Conservation (phyloP, 1,284 basidiomycete species). For the Heterobasidion parviporum region DNA sequence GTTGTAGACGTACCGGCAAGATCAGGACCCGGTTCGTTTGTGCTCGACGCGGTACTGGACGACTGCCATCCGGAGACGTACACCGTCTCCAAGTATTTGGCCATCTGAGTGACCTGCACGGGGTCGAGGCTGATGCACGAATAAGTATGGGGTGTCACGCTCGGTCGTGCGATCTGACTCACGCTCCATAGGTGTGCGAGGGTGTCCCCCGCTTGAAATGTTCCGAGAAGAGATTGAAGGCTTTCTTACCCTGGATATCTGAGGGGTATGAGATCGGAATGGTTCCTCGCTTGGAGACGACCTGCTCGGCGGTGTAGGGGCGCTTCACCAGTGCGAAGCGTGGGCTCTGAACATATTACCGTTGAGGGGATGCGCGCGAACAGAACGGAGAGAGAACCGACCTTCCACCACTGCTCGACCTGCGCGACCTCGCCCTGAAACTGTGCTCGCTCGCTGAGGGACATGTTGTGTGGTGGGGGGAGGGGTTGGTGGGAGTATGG, state of each 20-base stretch:
- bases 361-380: slow-evolving; percentile 1
- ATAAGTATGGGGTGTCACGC: not conserved
- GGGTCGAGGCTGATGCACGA: slow-evolving; percentile 72
- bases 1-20: slow-evolving; percentile 64
- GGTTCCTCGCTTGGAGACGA: slow-evolving; percentile 92
- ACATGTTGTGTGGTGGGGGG: slow-evolving; percentile 30
- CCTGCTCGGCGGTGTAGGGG: slow-evolving; percentile 89
- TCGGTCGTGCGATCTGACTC: slow-evolving; percentile 30
- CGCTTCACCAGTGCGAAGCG: slow-evolving; percentile 83
- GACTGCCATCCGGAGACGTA: slow-evolving; percentile 98
- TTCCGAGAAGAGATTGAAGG: slow-evolving; percentile 63
- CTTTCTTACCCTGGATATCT: slow-evolving; percentile 80
- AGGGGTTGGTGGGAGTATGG: not conserved
- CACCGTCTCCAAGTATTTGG: slow-evolving; percentile 95
- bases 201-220: slow-evolving; percentile 69
- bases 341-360: slow-evolving; percentile 46
- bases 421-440: slow-evolving; percentile 80
- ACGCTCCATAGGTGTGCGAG: slow-evolving; percentile 97
- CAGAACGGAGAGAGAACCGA: slow-evolving; percentile 23
- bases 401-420: slow-evolving; percentile 93
- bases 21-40: slow-evolving; percentile 96
- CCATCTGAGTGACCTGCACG: slow-evolving; percentile 98
- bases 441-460: slow-evolving; percentile 41
- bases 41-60: slow-evolving; percentile 86
- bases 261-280: slow-evolving; percentile 85